Evolutionary conservation across 2,329 filamentous ascomycete species (phyloP).

Genomic region (Didymella arachidicola): DNA sequence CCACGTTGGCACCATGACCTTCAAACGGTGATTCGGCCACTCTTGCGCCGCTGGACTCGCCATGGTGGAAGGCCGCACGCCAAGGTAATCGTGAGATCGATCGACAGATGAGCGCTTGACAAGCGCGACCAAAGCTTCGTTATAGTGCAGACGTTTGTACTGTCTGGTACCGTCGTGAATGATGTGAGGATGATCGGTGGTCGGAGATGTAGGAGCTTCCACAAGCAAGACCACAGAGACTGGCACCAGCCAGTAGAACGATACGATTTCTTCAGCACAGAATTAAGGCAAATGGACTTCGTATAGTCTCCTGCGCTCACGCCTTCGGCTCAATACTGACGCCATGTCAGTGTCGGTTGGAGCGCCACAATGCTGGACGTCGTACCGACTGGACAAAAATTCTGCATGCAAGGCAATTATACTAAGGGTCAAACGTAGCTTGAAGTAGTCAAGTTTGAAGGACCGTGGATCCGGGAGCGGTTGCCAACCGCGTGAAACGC

Average conservation of each 20-base stretch:
- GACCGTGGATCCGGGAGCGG: neutral
- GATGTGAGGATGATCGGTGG: neutral
- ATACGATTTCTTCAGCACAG: neutral
- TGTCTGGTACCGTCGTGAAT: neutral
- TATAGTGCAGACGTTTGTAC: too few species aligned
- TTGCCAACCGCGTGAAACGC: neutral
- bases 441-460: neutral
- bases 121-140: neutral
- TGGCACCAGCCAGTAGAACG: neutral
- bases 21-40: conserved; percentile 35
- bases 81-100: neutral
- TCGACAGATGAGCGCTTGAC: neutral
- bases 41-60: conserved; percentile 22
- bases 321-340: neutral
- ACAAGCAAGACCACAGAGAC: neutral
- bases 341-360: neutral
- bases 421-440: neutral
- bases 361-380: neutral
- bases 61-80: neutral
- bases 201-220: neutral
- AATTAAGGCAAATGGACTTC: neutral
- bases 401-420: neutral
- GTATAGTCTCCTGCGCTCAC: neutral
- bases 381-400: neutral
- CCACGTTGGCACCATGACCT: conserved; percentile 26